Base-by-base conservation (phyloP, 805 yeast species). In the Suhomyces kilbournensis region DNA sequence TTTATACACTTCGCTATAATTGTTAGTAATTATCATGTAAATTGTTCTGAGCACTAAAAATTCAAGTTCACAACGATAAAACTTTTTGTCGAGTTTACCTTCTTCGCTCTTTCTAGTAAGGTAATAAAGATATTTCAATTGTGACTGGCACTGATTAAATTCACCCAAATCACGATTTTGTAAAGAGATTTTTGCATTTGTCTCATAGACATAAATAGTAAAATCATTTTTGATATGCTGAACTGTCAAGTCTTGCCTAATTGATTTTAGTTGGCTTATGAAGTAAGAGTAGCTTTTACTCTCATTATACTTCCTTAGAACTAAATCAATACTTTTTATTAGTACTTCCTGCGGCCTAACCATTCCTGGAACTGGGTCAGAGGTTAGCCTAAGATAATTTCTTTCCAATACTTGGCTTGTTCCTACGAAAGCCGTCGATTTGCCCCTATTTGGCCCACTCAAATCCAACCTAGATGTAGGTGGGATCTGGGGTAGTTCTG, bases 131-230 rank as follows among this genome's bases (percentile, higher is more conserved):
- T 79, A 74, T 56, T 81, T 81, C 48, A 94, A 70, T 60, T 90
- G 90, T 14, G 96, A 83, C 67, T 88, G 96, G 66, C 98, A 94
- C 67, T 93, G 97, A 71, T 94, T 94, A 67, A 88, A 91, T 67
- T 94, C 98, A 8, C 97, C 97, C 56, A 93, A 70, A 67, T 93
- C 99, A 40, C 81, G 78, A 63, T 87, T 85, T 59, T 84, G 87
- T 38, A 93, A 78, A 0, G 97, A 96, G n/a, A 92, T 74, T 47
- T 91, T 81, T 3, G 94, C 94, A 68, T 93, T 96, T 2, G 84
- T 79, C 67, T 90, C 94, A 67, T 94, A 93, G 0, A 90, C 96
- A 50, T 71, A 64, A 5, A 90, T 81, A 0, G 97, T 82, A 64
- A 94, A 88, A 44, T 80, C 84, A 61, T 83, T 83, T 60, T 85